Percentiles rank a stretch among this genome's conserved stretches.
phyloP scores from a whole-genome alignment of 2,329 filamentous ascomycete species.

The Coniochaeta sp. region DNA sequence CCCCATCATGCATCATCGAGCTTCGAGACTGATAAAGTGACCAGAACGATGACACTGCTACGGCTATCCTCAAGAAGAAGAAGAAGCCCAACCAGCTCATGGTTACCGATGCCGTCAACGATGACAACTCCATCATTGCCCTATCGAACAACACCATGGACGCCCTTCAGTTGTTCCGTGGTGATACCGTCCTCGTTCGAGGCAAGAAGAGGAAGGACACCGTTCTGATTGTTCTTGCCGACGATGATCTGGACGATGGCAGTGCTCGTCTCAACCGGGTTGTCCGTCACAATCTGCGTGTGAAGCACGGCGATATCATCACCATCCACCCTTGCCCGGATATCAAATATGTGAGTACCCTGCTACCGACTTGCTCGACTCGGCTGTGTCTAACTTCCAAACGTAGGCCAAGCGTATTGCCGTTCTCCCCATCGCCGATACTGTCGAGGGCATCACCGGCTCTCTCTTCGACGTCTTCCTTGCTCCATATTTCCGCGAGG shows the following conservation, averaged over 20 bases:
- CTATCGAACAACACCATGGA: conserved; percentile 99
- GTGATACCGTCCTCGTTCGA: conserved; percentile 95
- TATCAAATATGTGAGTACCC: conserved; percentile 90
- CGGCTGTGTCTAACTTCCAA: not conserved
- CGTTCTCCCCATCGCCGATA: conserved; percentile 95
- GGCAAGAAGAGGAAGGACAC: conserved; percentile 99
- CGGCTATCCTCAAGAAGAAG: conserved; percentile 99
- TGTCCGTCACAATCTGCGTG: conserved; percentile 93
- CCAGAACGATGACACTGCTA: conserved; percentile 83
- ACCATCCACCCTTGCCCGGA: conserved; percentile 96
- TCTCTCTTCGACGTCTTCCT: conserved; percentile 99
- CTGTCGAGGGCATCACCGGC: conserved; percentile 93
- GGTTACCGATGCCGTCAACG: conserved; percentile 97
- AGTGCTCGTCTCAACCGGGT: conserved; percentile 97
- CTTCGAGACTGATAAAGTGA: conserved; percentile 11
- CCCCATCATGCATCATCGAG: conserved; percentile 4
- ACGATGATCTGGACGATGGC: conserved; percentile 96
- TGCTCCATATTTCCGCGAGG: conserved; percentile 98
- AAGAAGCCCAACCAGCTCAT: conserved; percentile 99
- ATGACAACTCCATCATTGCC: conserved; percentile 99
- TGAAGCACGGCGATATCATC: conserved; percentile 97
- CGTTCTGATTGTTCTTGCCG: conserved; percentile 91
- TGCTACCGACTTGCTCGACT: conserved; percentile 1
- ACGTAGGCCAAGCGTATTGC: conserved; percentile 92
- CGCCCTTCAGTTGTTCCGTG: conserved; percentile 93